Evolutionary conservation across 495 filamentous ascomycete genomes (phyloP), one percentile per base, ranked within the genome.

Genomic region (Cetradonia linearis): DNA sequence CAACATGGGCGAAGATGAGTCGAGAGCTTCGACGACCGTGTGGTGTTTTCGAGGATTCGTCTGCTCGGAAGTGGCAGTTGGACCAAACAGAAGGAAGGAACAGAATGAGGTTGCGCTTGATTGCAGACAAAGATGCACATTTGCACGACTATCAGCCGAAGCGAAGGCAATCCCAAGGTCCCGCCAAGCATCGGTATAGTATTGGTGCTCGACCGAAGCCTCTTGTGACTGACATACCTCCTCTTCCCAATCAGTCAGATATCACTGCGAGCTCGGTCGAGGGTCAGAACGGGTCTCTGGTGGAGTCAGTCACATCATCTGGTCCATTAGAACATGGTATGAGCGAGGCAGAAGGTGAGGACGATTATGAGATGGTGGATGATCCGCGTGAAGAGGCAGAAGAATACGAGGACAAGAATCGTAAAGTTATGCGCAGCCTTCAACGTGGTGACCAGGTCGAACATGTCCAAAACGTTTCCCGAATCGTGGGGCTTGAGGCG

Each of bases 61-160:
- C 78, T 20, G 70, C 80, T 16, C 77, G 75, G 4, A 95, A 87
- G 69, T 97, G 89, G 89, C 88, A 86, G 67, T 81, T 98, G 9
- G 93, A 98, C 69, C 83, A 93, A 66, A 97, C 91, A 0, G 93
- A 98, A 74, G 94, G 92, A 40, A 82, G 91, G 18, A 95, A 96
- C 69, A 87, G 94, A 38, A 96, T 96, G 91, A 82, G 94, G 44
- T 76, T 94, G 55, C 83, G 93, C 6, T 81, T 95, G 52, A 78
- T 94, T 27, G 88, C 88, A 7, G 88, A 94, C 67, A 80, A 81
- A 48, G 79, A 81, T 18, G 74, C 75, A 13, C 82, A 85, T 44
- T 77, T 83, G 61, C 80, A 86, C 52, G 83, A 89, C 53, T 94
- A 93, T 67, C 89, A 92, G 61, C 91, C 93, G 0, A 96, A 96